Percentiles rank a stretch among this genome's conserved stretches.
phyloP scores from a whole-genome alignment of 768 basidiomycete genomes.

The Suillus subalutaceus region DNA sequence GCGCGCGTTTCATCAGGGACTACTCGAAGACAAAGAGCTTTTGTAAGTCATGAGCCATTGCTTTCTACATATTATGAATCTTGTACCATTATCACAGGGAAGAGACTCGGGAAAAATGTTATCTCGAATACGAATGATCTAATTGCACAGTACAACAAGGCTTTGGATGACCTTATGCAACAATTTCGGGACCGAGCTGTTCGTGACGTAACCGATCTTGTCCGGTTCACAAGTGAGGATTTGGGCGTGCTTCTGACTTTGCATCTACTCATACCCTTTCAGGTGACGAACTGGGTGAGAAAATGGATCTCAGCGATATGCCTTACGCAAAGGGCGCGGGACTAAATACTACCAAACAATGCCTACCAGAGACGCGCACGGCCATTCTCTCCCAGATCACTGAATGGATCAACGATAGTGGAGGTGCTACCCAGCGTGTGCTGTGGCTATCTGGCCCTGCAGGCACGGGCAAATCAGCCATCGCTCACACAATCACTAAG shows the following conservation, averaged over 20 bases:
- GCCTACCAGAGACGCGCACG: slow-evolving; percentile 20
- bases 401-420: slow-evolving; percentile 16
- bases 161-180: not conserved
- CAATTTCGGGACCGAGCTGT: not conserved
- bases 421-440: slow-evolving; percentile 7
- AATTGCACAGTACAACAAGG: not conserved
- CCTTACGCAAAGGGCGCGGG: slow-evolving; percentile 7
- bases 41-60: slow-evolving; percentile 14
- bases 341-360: slow-evolving; percentile 9
- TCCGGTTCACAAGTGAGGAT: not conserved
- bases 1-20: slow-evolving; percentile 30
- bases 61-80: not conserved
- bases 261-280: not conserved
- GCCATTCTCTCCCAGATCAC: slow-evolving; percentile 18
- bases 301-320: slow-evolving; percentile 2
- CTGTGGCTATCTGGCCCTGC: slow-evolving; percentile 18
- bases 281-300: not conserved
- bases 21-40: slow-evolving; percentile 27
- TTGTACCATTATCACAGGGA: not conserved
- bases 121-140: not conserved
- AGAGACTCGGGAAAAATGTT: not conserved
- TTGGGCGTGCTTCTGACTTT: not conserved
- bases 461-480: slow-evolving; percentile 34
- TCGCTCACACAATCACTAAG: slow-evolving; percentile 23
- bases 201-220: not conserved